Percentiles rank a stretch among this genome's conserved stretches.
These are phyloP conservation scores for Wickerhamomyces ciferrii DNA, from an alignment of 805 yeast genomes.

Conservation along the genomic window DNA sequence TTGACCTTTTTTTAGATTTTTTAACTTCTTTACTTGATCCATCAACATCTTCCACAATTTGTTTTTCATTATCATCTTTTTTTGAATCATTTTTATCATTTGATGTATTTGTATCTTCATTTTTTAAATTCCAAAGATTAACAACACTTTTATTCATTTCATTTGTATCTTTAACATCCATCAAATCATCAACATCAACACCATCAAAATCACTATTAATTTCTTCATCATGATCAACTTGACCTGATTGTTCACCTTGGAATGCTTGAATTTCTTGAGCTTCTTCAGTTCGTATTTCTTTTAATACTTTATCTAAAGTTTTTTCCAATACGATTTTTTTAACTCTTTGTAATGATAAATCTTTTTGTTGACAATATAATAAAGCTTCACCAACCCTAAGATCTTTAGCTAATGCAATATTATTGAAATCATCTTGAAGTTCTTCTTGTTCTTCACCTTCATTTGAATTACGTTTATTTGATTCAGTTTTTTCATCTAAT, in stretches of 20 bases:
- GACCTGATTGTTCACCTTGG: constrained; percentile 22
- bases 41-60: constrained; percentile 9
- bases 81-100: constrained; percentile 4
- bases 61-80: constrained; percentile 6
- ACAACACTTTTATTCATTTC: constrained; percentile 74
- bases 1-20: constrained; percentile 45
- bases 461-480: constrained; percentile 27
- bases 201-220: constrained; percentile 31
- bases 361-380: constrained; percentile 58
- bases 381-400: constrained; percentile 45
- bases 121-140: constrained; percentile 53
- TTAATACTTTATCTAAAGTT: constrained; percentile 56
- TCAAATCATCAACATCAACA: constrained; percentile 38
- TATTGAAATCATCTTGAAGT: constrained; percentile 26
- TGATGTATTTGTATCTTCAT: constrained; percentile 7
- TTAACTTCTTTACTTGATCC: constrained; percentile 23
- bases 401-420: constrained; percentile 59
- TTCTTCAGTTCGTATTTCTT: constrained; percentile 55
- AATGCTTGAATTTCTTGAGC: constrained; percentile 36
- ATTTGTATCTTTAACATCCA: constrained; percentile 65
- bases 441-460: constrained; percentile 23
- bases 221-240: constrained; percentile 24
- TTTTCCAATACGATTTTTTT: constrained; percentile 61
- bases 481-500: constrained; percentile 54
- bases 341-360: constrained; percentile 60